Evolutionary conservation across 2,329 filamentous ascomycete species (phyloP).

Genomic region (Phoma sp.): DNA sequence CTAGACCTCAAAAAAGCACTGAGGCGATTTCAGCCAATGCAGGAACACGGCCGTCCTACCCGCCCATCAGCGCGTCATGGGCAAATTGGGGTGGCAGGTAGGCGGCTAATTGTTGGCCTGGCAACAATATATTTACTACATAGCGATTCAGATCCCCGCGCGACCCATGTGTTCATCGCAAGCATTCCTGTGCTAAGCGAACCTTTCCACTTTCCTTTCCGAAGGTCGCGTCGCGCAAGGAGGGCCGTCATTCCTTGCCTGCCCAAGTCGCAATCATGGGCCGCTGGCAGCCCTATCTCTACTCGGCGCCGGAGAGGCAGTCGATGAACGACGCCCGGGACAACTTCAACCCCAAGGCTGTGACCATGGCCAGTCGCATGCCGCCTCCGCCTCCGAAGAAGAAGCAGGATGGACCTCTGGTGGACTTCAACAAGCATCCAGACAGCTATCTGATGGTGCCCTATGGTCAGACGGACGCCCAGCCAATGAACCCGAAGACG

Average conservation of each 20-base stretch:
- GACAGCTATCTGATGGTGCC: constrained; percentile 73
- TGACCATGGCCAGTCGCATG: constrained; percentile 79
- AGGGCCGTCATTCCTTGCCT: constrained; percentile 36
- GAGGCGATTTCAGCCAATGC: constrained; percentile 10
- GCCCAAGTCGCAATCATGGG: constrained; percentile 43
- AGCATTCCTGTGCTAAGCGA: constrained; percentile 46
- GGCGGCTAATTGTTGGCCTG: constrained; percentile 10
- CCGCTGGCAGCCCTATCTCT: constrained; percentile 74
- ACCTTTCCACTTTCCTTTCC: constrained; percentile 33
- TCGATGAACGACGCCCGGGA: constrained; percentile 51
- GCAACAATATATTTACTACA: constrained; percentile 35
- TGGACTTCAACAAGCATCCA: constrained; percentile 85
- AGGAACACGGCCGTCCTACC: constrained; percentile 14
- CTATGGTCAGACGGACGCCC: constrained; percentile 65
- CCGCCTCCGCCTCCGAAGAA: constrained; percentile 64
- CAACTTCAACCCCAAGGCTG: constrained; percentile 84
- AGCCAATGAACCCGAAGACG: constrained; percentile 70
- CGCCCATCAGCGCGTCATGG: constrained; percentile 18
- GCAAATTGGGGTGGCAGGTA: constrained; percentile 8
- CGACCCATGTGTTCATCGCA: constrained; percentile 39
- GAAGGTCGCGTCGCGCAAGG: constrained; percentile 30
- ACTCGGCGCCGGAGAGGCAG: constrained; percentile 62
- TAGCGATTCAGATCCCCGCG: constrained; percentile 33
- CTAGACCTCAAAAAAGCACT: constrained; percentile 16
- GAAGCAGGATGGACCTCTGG: constrained; percentile 74